Evolutionary conservation across 495 filamentous ascomycete genomes (phyloP).

Genomic region (Daldinia childiae): DNA sequence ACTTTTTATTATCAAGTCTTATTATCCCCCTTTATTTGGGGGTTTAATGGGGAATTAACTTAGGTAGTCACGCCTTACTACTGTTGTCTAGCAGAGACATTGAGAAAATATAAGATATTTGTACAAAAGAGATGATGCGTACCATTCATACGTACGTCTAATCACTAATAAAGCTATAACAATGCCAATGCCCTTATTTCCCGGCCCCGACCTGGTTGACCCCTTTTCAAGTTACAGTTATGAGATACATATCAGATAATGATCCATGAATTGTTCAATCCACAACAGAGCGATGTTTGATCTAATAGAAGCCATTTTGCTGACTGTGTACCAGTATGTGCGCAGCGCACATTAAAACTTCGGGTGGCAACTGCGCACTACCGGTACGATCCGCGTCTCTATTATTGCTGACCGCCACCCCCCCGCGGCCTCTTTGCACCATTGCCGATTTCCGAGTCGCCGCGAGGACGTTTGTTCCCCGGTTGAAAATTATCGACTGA

Average conservation of each 20-base stretch:
- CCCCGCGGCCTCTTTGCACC: slow-evolving; percentile 49
- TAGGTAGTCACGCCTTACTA: background rate
- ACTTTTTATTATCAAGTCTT: too few relatives aligned
- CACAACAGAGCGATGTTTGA: background rate
- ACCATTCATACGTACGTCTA: slow-evolving; percentile 23
- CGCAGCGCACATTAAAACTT: slow-evolving; percentile 7
- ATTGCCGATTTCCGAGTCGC: slow-evolving; percentile 64
- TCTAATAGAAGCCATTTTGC: background rate
- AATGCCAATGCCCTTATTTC: slow-evolving; percentile 32
- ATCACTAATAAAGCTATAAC: slow-evolving; percentile 9
- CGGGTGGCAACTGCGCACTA: background rate
- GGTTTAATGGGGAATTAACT: background rate
- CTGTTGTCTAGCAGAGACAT: background rate
- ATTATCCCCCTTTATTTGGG: too few relatives aligned
- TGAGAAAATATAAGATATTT: background rate
- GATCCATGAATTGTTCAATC: background rate
- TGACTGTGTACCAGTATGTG: slow-evolving; percentile 5
- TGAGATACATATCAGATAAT: slow-evolving; percentile 6
- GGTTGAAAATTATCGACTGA: slow-evolving; percentile 68
- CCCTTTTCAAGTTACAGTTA: slow-evolving; percentile 7
- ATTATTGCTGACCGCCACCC: slow-evolving; percentile 43
- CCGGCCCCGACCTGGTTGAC: slow-evolving; percentile 19
- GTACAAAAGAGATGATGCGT: slow-evolving; percentile 36
- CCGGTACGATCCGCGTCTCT: slow-evolving; percentile 5
- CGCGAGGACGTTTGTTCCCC: slow-evolving; percentile 72